Base-by-base conservation (phyloP, 768 basidiomycete species). In the Coprinopsis marcescibilis region DNA sequence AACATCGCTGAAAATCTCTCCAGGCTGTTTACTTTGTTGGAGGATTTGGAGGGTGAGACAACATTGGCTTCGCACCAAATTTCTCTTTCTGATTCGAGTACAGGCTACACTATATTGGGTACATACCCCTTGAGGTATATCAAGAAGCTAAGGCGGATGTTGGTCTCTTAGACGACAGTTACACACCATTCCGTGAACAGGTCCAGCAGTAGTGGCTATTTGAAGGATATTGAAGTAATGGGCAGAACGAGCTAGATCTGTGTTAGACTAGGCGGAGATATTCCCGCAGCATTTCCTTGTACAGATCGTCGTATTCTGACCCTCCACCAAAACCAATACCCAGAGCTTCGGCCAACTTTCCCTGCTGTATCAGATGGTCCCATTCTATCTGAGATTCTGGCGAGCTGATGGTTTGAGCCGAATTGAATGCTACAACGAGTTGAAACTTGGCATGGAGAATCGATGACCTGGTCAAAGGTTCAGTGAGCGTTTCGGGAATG, bases 11-110 rank as follows among this genome's bases (percentile, higher is more conserved):
- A 21, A 21, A 41, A 39, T 46, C 24, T 25, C 29, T 14, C 21
- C 55, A 76, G 76, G 65, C 62, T 25, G 60, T 78, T 15, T 77
- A 78, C 53, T 78, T 70, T 43, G 75, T 78, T 4, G 76, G 76
- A 11, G 77, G 76, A 2, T 77, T 78, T 53, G 75, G 75, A 30
- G 69, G 64, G 71, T 72, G 51, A 45, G 71, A 43, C 26, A 5
- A 19, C 45, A 27, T 34, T 44, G 23, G 10, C 7, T 19, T 33
- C 17, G 17, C 13, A 15, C 32, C 14, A 15, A 7, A 33, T 41
- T 12, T n/a, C 14, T 46, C 14, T 29, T 24, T 29, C 46, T 45
- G 11, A 39, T 41, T 36, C 10, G 37, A 45, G 10, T 19, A 2
- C 48, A 72, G 71, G 50, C 59, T 63, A 43, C 75, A 77, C 49